Conservation (phyloP, 2,329 filamentous ascomycete genomes). For the Colletotrichum karsti region DNA sequence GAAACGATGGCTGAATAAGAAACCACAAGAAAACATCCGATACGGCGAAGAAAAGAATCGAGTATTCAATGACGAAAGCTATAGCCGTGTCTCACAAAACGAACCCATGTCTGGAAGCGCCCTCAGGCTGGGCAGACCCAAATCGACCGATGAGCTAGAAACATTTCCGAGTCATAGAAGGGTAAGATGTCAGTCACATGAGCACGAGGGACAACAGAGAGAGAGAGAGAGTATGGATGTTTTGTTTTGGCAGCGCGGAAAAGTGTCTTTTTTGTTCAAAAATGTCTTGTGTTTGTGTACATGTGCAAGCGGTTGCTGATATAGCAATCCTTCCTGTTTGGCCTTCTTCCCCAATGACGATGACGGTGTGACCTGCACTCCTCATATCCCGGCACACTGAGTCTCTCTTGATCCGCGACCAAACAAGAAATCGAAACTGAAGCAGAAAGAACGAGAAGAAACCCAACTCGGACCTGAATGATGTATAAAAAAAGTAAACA, state of each 20-base stretch:
- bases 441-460: conserved; percentile 37
- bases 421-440: conserved; percentile 17
- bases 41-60: background rate
- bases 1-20: background rate
- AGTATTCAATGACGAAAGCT: conserved; percentile 11
- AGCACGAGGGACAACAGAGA: background rate
- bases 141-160: conserved; percentile 15
- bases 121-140: conserved; percentile 2
- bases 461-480: background rate
- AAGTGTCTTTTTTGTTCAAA: conserved; percentile 2
- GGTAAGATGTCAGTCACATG: background rate
- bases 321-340: conserved; percentile 19
- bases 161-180: conserved; percentile 4
- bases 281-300: conserved; percentile 16
- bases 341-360: background rate
- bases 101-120: background rate
- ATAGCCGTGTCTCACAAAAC: background rate
- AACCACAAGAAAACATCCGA: background rate
- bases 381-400: background rate
- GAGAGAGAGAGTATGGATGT: background rate
- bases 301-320: background rate
- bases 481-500: conserved; percentile 42
- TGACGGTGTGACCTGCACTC: conserved; percentile 27
- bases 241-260: conserved; percentile 11
- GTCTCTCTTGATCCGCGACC: background rate